Evolutionary conservation across 2,329 filamentous ascomycete genomes (phyloP), one percentile per base, ranked within the genome.

Genomic region (Apiospora sp.): DNA sequence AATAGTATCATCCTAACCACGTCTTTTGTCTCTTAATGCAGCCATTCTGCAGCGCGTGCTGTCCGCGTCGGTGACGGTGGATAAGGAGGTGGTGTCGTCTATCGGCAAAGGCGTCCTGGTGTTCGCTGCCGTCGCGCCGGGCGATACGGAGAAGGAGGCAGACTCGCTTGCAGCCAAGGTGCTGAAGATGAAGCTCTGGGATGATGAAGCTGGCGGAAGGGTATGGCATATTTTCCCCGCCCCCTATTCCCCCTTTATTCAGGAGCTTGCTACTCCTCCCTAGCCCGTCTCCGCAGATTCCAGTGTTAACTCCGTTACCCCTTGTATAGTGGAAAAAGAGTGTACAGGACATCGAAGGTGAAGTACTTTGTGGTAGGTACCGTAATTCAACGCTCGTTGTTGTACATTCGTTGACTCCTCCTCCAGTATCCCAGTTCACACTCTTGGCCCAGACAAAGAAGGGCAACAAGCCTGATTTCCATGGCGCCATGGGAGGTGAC

Each of bases 41-140:
- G 96, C 95, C 71, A 94, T 99, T 73, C 86, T 98, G 71, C 96
- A 99, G 84, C 91, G 96, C 76, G 96, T 99, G 70, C 91, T 98
- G 74, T 98, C 95, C 61, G 96, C 96, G 74, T 98, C 96, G 10
- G 96, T 99, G 78, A 96, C 95, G 1, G 96, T 99, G 70, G 95
- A 99, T 80, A 93, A 94, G 80, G 89, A 97, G 81, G 85, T 98
- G 43, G 90, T 99, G 67, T 98, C 96, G 1, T 93, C 93, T 3
- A 98, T 99, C 78, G 94, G 94, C 73, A 94, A 92, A 83, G 96
- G 96, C 43, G 85, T 99, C 61, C 87, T 99, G 8, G 94, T 98
- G 44, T 93, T 99, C 81, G 96, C 96, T 30, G 96, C 95, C 37
- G 91, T 99, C 61, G 95, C 93, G 44, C 95, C 94, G 54, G 93